Conservation (phyloP, 106 monocot species). For the Allium sativum region DNA sequence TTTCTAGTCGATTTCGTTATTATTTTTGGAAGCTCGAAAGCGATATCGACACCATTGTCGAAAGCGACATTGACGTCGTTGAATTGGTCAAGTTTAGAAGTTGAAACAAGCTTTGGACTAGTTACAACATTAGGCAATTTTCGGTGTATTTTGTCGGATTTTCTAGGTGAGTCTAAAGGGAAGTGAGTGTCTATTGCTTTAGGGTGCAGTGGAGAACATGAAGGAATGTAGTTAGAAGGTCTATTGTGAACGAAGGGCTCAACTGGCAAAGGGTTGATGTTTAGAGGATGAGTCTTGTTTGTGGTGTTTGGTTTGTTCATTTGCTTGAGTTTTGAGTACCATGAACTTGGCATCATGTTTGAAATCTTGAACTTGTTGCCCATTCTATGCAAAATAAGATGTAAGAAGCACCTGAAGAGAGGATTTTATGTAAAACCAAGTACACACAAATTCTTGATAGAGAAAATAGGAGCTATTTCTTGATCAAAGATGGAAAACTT, state of each 20-base stretch:
- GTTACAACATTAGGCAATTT: conserved; percentile 4
- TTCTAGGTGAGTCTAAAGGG: conserved; percentile 19
- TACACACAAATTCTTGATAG: neutral
- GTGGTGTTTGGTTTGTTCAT: conserved; percentile 14
- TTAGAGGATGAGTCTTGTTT: neutral
- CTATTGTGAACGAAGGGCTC: conserved; percentile 25
- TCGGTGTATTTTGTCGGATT: conserved; percentile 12
- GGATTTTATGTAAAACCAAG: neutral
- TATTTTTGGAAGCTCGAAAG: conserved; percentile 16
- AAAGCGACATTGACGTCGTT: conserved; percentile 33
- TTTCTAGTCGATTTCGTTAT: neutral
- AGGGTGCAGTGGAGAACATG: conserved; percentile 16
- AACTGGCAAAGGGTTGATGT: neutral
- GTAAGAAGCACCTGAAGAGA: neutral
- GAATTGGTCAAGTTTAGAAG: neutral
- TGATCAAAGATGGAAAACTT: neutral
- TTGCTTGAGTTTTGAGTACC: conserved; percentile 66
- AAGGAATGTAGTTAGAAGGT: conserved; percentile 57
- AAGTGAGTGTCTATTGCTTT: conserved; percentile 22
- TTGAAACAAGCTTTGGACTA: neutral
- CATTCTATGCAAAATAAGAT: conserved; percentile 14
- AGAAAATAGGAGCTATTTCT: neutral
- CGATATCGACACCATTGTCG: no score
- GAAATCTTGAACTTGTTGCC: conserved; percentile 52
- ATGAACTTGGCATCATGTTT: conserved; percentile 71